Base-by-base conservation (phyloP, 345 rosid species). In the Hibiscus syriacus region DNA sequence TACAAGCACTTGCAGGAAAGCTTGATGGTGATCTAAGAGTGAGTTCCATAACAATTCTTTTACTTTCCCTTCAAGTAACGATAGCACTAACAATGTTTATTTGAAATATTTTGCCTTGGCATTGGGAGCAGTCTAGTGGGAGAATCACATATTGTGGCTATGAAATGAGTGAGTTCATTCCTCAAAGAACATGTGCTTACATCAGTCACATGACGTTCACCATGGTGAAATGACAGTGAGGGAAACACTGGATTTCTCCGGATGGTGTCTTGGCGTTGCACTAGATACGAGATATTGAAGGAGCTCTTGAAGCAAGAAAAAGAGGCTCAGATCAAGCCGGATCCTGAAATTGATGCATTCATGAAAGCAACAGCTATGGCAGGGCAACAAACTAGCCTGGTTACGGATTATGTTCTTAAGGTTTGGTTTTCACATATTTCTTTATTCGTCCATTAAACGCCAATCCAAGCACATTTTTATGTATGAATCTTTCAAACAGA, bases 201-300 rank as follows among this genome's bases (percentile, higher is more conserved):
- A 84, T 89, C 64, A 77, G 98, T 66, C 93, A 87, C 55, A 89
- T 64, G 98, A 92, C 67, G 82, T 85, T 71, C 98, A 89, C 70
- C 68, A 81, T 58, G 96, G 86, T 57, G 94, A 92, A 68, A 76
- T 92, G 90, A 92, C 98, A 90, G 96, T 91, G 6, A 73, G 90
- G 72, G 97, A 91, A 76, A 86, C 96, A 0, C n/a, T 91, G 58
- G 92, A 85, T 68, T 92, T 89, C 64, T 89, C 98, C 0, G 96
- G 91, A 1, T 76, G 88, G 29, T 87, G 96, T 81, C 79, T 84
- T 55, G 90, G 91, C 58, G 88, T 86, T 93, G 98, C n/a, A 73
- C 82, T 5, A 78, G 83, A 23, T 86, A 87, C 46, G 90, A 86
- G 26, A 13, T 89, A 65, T 64, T 89, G 41, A 80, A 85, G 20